Evolutionary conservation across 257 asterid genomes (phyloP).

Genomic region (Gardenia jasminoides): DNA sequence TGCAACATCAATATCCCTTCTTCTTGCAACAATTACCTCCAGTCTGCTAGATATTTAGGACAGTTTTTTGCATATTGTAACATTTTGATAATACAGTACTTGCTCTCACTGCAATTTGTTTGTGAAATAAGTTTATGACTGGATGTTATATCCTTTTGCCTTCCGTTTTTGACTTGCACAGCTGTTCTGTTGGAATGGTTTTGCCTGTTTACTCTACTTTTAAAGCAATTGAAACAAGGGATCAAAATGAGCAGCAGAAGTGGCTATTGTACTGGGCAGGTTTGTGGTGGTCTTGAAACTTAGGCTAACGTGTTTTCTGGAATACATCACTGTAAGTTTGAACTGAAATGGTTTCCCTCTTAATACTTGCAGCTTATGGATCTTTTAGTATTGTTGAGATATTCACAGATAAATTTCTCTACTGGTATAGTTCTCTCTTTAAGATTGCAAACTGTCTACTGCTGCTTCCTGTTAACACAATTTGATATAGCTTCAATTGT

Average conservation of each 20-base stretch:
- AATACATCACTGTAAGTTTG: not conserved
- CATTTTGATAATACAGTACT: not conserved
- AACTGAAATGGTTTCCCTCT: not conserved
- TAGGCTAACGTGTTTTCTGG: not conserved
- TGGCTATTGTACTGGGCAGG: slow-evolving; percentile 99
- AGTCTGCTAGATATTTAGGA: not conserved
- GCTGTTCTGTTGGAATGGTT: slow-evolving; percentile 85
- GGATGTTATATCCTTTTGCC: slow-evolving; percentile 11
- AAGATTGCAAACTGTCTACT: not conserved
- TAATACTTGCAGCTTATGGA: slow-evolving; percentile 83
- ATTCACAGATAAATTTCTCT: slow-evolving; percentile 72
- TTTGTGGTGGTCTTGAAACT: slow-evolving; percentile 29
- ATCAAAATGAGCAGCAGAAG: slow-evolving; percentile 66
- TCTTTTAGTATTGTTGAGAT: slow-evolving; percentile 73
- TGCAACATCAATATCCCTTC: not conserved
- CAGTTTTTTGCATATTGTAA: not conserved
- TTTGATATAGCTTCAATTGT: slow-evolving; percentile 20
- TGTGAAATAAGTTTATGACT: not conserved
- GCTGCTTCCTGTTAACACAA: not conserved
- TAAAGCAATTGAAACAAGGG: slow-evolving; percentile 83
- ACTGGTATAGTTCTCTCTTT: slow-evolving; percentile 46
- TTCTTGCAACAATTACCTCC: not conserved
- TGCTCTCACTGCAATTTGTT: too few relatives aligned
- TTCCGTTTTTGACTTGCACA: slow-evolving; percentile 35
- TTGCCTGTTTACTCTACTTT: slow-evolving; percentile 94